A percentile compares a stretch with the other conserved stretches of the same genome.
Evolutionary conservation across 352 stramenopile genomes (phyloP).

Genomic region (Phytopythium chamaehyphon): DNA sequence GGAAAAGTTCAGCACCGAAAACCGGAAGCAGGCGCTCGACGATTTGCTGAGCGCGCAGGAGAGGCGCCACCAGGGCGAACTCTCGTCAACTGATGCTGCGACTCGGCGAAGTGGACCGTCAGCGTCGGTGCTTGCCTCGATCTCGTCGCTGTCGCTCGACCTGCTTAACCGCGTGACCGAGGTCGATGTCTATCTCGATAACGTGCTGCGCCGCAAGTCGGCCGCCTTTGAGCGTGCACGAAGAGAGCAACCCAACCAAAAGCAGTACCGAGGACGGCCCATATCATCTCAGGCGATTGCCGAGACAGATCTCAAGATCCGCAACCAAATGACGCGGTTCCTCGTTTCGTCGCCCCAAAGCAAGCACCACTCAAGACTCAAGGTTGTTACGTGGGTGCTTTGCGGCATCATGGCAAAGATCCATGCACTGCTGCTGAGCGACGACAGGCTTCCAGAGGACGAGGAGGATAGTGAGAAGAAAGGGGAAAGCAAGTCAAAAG

Average conservation of each 20-base stretch:
- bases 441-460: conserved; percentile 57
- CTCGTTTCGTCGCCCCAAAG: conserved; percentile 66
- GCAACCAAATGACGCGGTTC: conserved; percentile 77
- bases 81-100: background rate
- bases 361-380: conserved; percentile 75
- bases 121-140: background rate
- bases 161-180: conserved; percentile 80
- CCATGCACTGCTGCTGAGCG: conserved; percentile 60
- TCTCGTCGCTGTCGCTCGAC: conserved; percentile 65
- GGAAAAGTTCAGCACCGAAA: conserved; percentile 81
- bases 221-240: conserved; percentile 23
- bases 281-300: conserved; percentile 74
- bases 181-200: conserved; percentile 82
- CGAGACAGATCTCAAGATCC: conserved; percentile 70
- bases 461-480: conserved; percentile 15
- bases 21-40: conserved; percentile 66
- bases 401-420: conserved; percentile 86
- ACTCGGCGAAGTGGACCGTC: background rate
- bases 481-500: conserved; percentile 1
- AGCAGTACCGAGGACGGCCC: conserved; percentile 19
- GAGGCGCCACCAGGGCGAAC: conserved; percentile 9
- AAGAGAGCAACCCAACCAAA: conserved; percentile 15
- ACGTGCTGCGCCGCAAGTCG: conserved; percentile 62
- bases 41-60: conserved; percentile 46
- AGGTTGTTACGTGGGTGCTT: conserved; percentile 84